phyloP scores from a whole-genome alignment of 2,329 filamentous ascomycete genomes.

The Hypoxylon sp. region DNA sequence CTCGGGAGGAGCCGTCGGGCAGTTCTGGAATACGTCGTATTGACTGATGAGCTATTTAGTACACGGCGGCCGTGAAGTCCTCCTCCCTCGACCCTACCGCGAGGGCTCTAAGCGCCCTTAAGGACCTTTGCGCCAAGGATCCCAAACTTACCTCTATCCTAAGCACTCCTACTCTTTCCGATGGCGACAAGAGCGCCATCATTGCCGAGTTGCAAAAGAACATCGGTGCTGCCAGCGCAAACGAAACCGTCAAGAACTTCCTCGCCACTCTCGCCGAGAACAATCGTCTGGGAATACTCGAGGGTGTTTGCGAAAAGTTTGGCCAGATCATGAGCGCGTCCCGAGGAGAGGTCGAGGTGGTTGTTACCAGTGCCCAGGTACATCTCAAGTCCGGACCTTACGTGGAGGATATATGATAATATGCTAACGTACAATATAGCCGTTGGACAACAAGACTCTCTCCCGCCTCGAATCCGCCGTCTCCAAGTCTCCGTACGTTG shows the following conservation, averaged over 20 bases:
- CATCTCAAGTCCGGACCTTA: neutral
- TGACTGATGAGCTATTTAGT: conserved; percentile 72
- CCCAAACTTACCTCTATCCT: conserved; percentile 83
- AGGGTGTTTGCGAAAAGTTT: conserved; percentile 90
- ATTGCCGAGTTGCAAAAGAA: conserved; percentile 90
- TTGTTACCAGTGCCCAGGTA: conserved; percentile 91
- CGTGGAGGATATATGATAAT: neutral
- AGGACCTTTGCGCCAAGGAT: conserved; percentile 82
- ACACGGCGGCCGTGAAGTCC: conserved; percentile 94
- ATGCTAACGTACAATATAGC: conserved; percentile 47
- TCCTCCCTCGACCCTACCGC: conserved; percentile 87
- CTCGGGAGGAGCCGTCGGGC: conserved; percentile 10
- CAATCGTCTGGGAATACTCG: conserved; percentile 89
- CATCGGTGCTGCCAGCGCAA: conserved; percentile 73
- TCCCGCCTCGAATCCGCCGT: conserved; percentile 88
- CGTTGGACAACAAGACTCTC: conserved; percentile 90
- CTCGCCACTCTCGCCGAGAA: conserved; percentile 91
- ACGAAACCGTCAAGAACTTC: conserved; percentile 94
- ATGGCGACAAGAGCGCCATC: conserved; percentile 86
- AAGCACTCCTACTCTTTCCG: conserved; percentile 81
- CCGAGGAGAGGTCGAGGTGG: conserved; percentile 92
- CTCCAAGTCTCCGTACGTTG: conserved; percentile 88
- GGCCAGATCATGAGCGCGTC: conserved; percentile 86
- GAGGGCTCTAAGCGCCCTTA: conserved; percentile 80
- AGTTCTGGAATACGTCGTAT: conserved; percentile 36